phyloP scores from a whole-genome alignment of 176 grass and related monocot species.

The Pontederia paniculata region DNA sequence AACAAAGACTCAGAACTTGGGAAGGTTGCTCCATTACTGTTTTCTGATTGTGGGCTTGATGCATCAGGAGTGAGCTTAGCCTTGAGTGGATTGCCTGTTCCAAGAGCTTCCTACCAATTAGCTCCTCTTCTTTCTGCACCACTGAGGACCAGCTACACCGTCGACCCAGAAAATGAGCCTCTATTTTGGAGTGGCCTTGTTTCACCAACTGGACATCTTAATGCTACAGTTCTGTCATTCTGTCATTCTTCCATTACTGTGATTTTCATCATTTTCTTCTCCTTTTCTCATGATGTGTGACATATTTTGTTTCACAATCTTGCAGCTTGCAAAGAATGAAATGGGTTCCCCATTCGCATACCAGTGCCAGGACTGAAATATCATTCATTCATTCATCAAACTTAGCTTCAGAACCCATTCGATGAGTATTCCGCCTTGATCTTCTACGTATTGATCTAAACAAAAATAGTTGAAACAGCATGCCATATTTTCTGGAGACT shows the following conservation, averaged over 20 bases:
- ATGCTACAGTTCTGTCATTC: constrained; percentile 40
- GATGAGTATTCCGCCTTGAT: no score
- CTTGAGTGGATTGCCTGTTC: constrained; percentile 42
- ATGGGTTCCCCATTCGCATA: neutral
- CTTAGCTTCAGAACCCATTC: no score
- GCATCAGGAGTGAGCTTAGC: constrained; percentile 31
- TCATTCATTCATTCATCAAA: no score
- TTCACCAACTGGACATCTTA: constrained; percentile 46
- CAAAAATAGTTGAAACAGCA: no score
- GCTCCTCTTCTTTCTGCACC: constrained; percentile 56
- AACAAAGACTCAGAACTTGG: constrained; percentile 49
- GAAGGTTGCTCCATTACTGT: constrained; percentile 25
- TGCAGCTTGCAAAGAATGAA: constrained; percentile 83
- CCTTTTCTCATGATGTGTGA: neutral
- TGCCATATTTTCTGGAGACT: no score
- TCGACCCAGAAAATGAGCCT: constrained; percentile 47
- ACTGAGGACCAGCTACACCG: constrained; percentile 60
- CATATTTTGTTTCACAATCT: neutral
- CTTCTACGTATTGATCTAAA: no score
- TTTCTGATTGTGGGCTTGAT: constrained; percentile 34
- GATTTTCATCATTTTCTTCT: constrained; percentile 13
- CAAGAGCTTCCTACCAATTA: constrained; percentile 54
- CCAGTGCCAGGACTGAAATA: no score
- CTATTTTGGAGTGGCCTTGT: constrained; percentile 86
- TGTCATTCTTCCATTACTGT: constrained; percentile 6